These are phyloP conservation scores for Exophiala sp. DNA, from an alignment of 2,329 filamentous ascomycete species.

Conservation along the genomic window DNA sequence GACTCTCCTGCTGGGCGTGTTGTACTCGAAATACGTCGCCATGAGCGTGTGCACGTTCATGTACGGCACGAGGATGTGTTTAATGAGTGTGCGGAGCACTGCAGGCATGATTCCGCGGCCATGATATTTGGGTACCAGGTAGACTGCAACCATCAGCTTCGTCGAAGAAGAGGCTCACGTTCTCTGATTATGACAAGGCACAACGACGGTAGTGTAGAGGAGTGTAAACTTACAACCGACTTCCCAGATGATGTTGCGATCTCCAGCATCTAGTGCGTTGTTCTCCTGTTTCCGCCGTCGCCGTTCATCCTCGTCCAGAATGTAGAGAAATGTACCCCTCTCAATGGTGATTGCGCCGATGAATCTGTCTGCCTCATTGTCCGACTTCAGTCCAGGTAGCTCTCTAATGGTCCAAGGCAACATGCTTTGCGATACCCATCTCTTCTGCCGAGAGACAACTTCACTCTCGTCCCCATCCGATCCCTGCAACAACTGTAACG, in stretches of 20 bases:
- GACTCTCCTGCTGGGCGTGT: slow-evolving; percentile 29
- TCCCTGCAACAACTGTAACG: too few species aligned
- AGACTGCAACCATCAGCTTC: slow-evolving; percentile 7
- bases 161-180: too few species aligned
- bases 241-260: slow-evolving; percentile 29
- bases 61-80: slow-evolving; percentile 30
- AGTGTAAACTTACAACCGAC: slow-evolving; percentile 9
- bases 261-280: slow-evolving; percentile 23
- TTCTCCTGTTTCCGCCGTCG: slow-evolving; percentile 23
- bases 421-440: slow-evolving; percentile 1
- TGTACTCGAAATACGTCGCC: slow-evolving; percentile 27
- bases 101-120: slow-evolving; percentile 33
- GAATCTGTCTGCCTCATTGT: slow-evolving; percentile 4
- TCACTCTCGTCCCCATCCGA: not conserved
- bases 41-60: slow-evolving; percentile 30
- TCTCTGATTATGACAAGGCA: too few species aligned
- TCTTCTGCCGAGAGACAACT: not conserved
- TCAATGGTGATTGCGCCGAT: slow-evolving; percentile 29
- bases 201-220: not conserved
- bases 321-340: slow-evolving; percentile 30
- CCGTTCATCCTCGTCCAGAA: slow-evolving; percentile 21
- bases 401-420: slow-evolving; percentile 9
- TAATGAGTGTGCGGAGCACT: slow-evolving; percentile 26
- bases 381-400: slow-evolving; percentile 1
- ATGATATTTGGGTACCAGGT: slow-evolving; percentile 30